Conservation (phyloP, 331 rosid species). For the Arachis monticola region DNA sequence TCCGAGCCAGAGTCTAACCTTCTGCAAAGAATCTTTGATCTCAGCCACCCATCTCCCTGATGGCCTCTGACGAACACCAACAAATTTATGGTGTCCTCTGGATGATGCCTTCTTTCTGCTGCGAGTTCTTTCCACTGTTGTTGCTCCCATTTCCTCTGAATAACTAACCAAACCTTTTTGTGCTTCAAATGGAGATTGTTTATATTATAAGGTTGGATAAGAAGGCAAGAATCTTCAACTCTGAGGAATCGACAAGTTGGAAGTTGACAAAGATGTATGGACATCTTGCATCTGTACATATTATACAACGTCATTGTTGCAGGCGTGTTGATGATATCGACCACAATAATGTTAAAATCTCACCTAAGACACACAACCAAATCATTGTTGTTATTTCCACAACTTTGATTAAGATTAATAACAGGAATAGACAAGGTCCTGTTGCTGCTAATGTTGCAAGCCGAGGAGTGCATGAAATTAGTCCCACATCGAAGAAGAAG, state of each 20-base stretch:
- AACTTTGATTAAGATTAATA: too few relatives aligned
- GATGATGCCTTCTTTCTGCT: conserved; percentile 58
- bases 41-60: conserved; percentile 86
- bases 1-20: conserved; percentile 78
- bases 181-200: conserved; percentile 23
- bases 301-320: conserved; percentile 39
- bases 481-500: too few relatives aligned
- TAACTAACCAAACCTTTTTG: conserved; percentile 35
- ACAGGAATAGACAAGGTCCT: too few relatives aligned
- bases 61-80: conserved; percentile 75
- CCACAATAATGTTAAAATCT: conserved; percentile 32
- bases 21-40: conserved; percentile 72
- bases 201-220: conserved; percentile 21
- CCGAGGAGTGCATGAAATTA: too few relatives aligned
- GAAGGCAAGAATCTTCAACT: conserved; percentile 27
- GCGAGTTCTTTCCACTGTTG: conserved; percentile 32
- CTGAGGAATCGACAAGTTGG: conserved; percentile 26
- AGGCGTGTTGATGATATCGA: conserved; percentile 59
- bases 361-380: neutral
- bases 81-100: conserved; percentile 67
- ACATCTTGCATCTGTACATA: neutral
- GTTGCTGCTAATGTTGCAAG: too few relatives aligned
- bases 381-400: too few relatives aligned
- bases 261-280: conserved; percentile 36
- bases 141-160: conserved; percentile 38